These are phyloP conservation scores for Heliocybe sulcata DNA, from an alignment of 1,284 basidiomycete species.

Conservation along the genomic window DNA sequence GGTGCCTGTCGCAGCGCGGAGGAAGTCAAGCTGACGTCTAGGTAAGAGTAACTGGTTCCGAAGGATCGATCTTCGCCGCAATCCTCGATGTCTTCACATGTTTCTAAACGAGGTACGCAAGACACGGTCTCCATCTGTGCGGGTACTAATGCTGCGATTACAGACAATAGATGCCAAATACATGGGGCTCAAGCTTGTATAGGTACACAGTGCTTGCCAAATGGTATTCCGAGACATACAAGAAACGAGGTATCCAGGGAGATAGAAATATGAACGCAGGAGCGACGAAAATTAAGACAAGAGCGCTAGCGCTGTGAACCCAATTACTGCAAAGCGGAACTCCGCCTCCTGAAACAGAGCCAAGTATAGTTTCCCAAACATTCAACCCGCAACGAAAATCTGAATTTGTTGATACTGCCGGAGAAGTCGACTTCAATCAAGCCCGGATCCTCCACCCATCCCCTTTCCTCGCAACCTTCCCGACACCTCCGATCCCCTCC, in stretches of 20 bases:
- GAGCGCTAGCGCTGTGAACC: background rate
- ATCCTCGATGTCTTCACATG: too few species aligned
- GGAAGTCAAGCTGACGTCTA: too few species aligned
- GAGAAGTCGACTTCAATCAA: background rate
- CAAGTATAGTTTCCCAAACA: background rate
- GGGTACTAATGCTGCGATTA: background rate
- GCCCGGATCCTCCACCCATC: slow-evolving; percentile 68
- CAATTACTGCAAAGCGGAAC: background rate
- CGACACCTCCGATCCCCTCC: slow-evolving; percentile 88
- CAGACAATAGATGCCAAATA: background rate
- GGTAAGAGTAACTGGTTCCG: too few species aligned
- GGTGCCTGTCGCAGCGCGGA: too few species aligned
- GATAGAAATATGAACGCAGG: background rate
- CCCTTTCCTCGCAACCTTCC: slow-evolving; percentile 69
- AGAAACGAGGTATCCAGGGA: background rate
- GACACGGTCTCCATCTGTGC: background rate
- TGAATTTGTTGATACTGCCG: background rate
- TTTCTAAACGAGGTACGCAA: background rate
- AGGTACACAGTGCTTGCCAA: background rate
- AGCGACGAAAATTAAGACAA: background rate
- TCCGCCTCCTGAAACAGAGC: background rate
- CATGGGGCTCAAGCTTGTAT: background rate
- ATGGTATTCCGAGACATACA: background rate
- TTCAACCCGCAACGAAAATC: background rate
- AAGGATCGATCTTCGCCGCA: too few species aligned